Evolutionary conservation across 2,329 filamentous ascomycete genomes (phyloP), one percentile per base, ranked within the genome.

Genomic region (Myriangium duriaei): DNA sequence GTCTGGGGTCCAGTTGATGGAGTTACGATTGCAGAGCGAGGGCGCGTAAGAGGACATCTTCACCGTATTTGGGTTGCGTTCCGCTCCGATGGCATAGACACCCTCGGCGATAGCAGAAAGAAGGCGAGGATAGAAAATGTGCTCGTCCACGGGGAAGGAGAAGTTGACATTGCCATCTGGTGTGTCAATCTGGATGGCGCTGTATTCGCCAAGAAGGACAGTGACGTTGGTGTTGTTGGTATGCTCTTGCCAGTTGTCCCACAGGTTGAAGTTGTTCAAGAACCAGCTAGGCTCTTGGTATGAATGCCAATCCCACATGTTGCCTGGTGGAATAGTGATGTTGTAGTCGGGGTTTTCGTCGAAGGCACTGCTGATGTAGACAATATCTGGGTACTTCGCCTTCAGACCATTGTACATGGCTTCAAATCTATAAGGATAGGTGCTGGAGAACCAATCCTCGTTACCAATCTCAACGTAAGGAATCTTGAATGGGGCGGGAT

Each of bases 381-480:
- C 69, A 30, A 77, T 67, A 31, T 74, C 60, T 0, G 72, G 69
- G 44, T 75, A 72, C 5, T 57, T 61, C 15, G 58, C 57, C 32
- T 62, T 66, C 55, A 79, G 71, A 6, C 72, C 74, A 29, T 74
- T 55, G 42, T 74, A 63, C 54, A 79, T 74, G 47, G 65, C 56
- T 5, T 65, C 62, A 51, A 76, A 76, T 3, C 75, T 69, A 38
- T 69, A 62, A 11, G 44, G 45, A 32, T 47, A 49, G 17, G 47
- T 49, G 35, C 42, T 44, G 32, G 29, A 63, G 52, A 39, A 64
- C 64, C 71, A 72, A 47, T 80, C 76, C 50, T 81, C 76, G 51
- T 80, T 80, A 43, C 76, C 76, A 32, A 80, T 59, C 54, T 80
- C 76, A 36, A 80, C 71, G 45, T 69, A 76, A 4, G 67, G 58